Conservation (phyloP, 805 yeast species). For the Candida loeiensis region DNA sequence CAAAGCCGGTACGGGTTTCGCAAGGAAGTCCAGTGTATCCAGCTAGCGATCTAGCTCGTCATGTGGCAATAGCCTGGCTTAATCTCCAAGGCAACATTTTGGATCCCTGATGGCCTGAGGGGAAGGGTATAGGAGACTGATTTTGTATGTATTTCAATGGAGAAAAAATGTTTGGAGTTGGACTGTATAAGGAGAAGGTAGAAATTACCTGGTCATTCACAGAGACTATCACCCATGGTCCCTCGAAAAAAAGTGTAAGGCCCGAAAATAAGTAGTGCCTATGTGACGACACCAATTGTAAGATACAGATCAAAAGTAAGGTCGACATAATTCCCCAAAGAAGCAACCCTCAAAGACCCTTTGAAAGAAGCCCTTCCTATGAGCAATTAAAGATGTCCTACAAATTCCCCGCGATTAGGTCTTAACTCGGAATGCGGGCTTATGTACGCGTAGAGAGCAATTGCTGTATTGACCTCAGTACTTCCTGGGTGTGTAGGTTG, state of each 20-base stretch:
- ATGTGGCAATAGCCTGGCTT: no score
- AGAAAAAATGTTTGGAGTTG: background rate
- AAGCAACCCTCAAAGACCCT: no score
- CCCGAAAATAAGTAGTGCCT: background rate
- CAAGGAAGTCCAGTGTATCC: constrained; percentile 19
- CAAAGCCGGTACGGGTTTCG: constrained; percentile 59
- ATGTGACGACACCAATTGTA: no score
- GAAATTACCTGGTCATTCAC: background rate
- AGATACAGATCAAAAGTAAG: no score
- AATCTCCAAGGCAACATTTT: no score
- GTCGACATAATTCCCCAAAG: no score
- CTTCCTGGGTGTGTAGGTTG: background rate
- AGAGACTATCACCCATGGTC: background rate
- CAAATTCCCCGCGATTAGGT: no score
- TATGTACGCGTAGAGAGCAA: background rate
- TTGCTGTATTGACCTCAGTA: constrained; percentile 1
- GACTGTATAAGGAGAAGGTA: background rate
- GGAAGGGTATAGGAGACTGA: background rate
- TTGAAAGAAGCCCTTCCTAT: no score
- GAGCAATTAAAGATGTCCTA: no score
- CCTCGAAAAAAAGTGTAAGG: background rate
- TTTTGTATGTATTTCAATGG: background rate
- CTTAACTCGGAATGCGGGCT: no score
- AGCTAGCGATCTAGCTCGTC: constrained; percentile 1
- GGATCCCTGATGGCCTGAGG: background rate